A percentile compares a stretch with the other conserved stretches of the same genome.
phyloP scores from a whole-genome alignment of 2,329 filamentous ascomycete species.

The Westerdykella ornata region DNA sequence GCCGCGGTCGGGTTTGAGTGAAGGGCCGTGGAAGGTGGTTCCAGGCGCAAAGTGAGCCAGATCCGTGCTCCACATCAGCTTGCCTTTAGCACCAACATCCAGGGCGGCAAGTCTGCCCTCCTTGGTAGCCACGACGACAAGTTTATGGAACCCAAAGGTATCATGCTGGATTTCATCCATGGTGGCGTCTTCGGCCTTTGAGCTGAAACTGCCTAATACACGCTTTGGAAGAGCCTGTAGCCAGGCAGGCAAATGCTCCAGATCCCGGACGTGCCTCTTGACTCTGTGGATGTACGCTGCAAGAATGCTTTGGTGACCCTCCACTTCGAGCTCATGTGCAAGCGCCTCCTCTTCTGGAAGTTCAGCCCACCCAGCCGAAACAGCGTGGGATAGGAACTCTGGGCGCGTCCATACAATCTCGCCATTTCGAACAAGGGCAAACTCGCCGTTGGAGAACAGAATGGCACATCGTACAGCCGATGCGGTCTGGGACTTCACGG shows the following conservation, averaged over 20 bases:
- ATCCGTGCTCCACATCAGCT: slow-evolving; percentile 67
- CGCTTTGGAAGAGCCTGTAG: slow-evolving; percentile 62
- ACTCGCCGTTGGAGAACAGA: slow-evolving; percentile 61
- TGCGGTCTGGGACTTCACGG: slow-evolving; percentile 59
- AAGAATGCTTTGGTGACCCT: slow-evolving; percentile 73
- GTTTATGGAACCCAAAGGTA: slow-evolving; percentile 82
- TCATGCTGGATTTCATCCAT: slow-evolving; percentile 54
- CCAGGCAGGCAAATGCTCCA: slow-evolving; percentile 69
- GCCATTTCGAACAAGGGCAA: slow-evolving; percentile 78
- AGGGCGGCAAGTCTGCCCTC: slow-evolving; percentile 74
- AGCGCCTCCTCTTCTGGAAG: slow-evolving; percentile 66
- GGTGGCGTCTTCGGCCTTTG: slow-evolving; percentile 54
- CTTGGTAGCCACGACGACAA: slow-evolving; percentile 71
- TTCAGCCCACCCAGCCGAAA: slow-evolving; percentile 74
- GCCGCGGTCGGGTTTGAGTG: slow-evolving; percentile 26
- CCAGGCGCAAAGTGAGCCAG: slow-evolving; percentile 52
- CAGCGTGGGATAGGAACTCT: slow-evolving; percentile 74
- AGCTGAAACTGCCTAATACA: slow-evolving; percentile 50
- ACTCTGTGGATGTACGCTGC: slow-evolving; percentile 84
- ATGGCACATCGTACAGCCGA: slow-evolving; percentile 75
- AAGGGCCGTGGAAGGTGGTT: slow-evolving; percentile 57
- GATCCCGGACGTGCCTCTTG: slow-evolving; percentile 70
- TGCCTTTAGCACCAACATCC: slow-evolving; percentile 66
- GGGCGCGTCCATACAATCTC: slow-evolving; percentile 71
- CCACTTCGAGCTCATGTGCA: slow-evolving; percentile 73